Evolutionary conservation across 768 basidiomycete genomes (phyloP), one percentile per base, ranked within the genome.

Genomic region (Epithele typhae): DNA sequence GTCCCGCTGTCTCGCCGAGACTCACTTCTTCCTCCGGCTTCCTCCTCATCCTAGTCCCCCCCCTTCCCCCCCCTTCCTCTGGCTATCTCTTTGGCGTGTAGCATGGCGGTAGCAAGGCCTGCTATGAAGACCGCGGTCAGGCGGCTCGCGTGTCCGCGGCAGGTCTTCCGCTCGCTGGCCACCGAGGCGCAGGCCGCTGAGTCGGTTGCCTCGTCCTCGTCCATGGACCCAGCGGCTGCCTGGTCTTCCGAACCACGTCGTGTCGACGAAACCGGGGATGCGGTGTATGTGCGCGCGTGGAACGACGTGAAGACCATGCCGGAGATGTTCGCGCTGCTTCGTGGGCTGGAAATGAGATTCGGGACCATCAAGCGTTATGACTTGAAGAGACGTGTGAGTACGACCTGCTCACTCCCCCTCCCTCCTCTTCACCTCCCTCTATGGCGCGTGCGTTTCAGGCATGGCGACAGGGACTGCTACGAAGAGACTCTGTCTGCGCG

Each of bases 311-410:
- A 55, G 3, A 75, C 73, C 25, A 73, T 80, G 54, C 61, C 68
- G 4, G 76, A 84, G 19, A 75, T 73, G 4, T 68, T 74, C 7
- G 67, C 75, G 37, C 67, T 81, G 37, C 58, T 84, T 45, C 73
- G 77, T 37, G 75, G 71, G 7, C 54, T 84, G 23, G 83, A 86
- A 63, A 69, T 42, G 47, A 54, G 34, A 35, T 64, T 52, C 34
- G 58, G 58, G 18, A 33, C 37, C 9, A n/a, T n/a, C n/a, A n/a
- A n/a, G n/a, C n/a, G n/a, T n/a, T n/a, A n/a, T n/a, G n/a, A n/a
- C n/a, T n/a, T n/a, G n/a, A n/a, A n/a, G n/a, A n/a, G n/a, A n/a
- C n/a, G n/a, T n/a, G n/a, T n/a, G n/a, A n/a, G n/a, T n/a, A n/a
- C n/a, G n/a, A n/a, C n/a, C n/a, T n/a, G n/a, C n/a, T n/a, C n/a